These are phyloP conservation scores for Rusavskia elegans DNA, from an alignment of 495 filamentous ascomycete species.

Conservation along the genomic window DNA sequence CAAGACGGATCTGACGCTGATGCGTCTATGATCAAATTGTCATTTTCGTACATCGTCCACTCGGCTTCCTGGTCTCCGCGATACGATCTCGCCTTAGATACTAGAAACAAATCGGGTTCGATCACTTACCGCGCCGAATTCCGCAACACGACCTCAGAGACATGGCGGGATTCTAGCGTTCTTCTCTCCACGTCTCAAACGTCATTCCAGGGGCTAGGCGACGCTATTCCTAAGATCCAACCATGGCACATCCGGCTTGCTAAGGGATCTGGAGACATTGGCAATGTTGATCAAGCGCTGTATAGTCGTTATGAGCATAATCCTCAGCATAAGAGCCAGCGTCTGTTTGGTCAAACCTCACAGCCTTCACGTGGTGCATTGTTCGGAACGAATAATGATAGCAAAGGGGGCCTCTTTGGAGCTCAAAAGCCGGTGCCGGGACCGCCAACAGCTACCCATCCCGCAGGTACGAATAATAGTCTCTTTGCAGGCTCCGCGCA, in stretches of 20 bases:
- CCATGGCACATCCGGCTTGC: constrained; percentile 43
- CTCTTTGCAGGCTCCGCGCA: too few species aligned
- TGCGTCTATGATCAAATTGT: constrained; percentile 27
- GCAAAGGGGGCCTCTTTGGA: not conserved
- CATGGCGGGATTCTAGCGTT: constrained; percentile 49
- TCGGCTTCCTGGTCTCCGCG: constrained; percentile 47
- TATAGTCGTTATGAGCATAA: constrained; percentile 6
- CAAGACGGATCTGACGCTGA: constrained; percentile 7
- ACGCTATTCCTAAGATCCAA: constrained; percentile 38
- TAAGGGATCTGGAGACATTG: constrained; percentile 7
- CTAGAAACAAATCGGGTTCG: constrained; percentile 33
- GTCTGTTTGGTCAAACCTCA: not conserved
- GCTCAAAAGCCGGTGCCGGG: not conserved
- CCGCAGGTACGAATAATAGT: too few species aligned
- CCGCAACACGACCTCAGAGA: constrained; percentile 48
- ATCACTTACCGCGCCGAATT: constrained; percentile 51
- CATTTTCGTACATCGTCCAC: constrained; percentile 46
- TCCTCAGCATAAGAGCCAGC: not conserved
- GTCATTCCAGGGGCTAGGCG: constrained; percentile 41
- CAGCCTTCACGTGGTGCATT: not conserved
- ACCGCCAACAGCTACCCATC: not conserved
- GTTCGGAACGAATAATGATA: not conserved
- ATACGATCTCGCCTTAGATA: constrained; percentile 49
- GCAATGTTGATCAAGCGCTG: constrained; percentile 3
- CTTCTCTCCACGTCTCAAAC: constrained; percentile 55